phyloP scores from a whole-genome alignment of 2,329 filamentous ascomycete species.

The Polychaeton citri region DNA sequence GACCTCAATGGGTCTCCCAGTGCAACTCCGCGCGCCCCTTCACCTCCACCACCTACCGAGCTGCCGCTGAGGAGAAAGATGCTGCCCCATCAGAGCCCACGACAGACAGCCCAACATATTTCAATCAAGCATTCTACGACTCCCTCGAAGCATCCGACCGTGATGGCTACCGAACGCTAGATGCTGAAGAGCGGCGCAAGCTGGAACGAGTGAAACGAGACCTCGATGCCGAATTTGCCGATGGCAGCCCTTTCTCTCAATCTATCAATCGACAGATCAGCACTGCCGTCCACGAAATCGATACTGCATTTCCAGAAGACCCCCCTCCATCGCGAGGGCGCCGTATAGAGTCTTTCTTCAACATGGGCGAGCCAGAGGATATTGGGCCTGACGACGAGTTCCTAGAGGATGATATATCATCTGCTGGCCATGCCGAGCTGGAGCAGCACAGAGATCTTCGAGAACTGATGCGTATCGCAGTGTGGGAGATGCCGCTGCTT shows the following conservation, averaged over 20 bases:
- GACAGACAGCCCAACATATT: conserved; percentile 5
- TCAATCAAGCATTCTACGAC: conserved; percentile 6
- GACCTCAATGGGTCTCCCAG: conserved; percentile 2
- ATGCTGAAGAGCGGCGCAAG: conserved; percentile 5
- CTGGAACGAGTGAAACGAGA: conserved; percentile 3
- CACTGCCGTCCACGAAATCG: conserved; percentile 4
- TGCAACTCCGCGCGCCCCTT: conserved; percentile 6
- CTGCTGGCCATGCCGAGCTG: conserved; percentile 71
- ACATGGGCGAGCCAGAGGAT: conserved; percentile 11
- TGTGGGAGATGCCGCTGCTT: conserved; percentile 92
- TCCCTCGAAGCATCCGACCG: conserved; percentile 7
- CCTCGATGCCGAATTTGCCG: conserved; percentile 4
- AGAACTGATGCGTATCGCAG: conserved; percentile 73
- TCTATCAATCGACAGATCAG: conserved; percentile 4
- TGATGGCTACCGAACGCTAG: conserved; percentile 6
- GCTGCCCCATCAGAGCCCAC: background rate
- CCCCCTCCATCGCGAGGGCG: conserved; percentile 1
- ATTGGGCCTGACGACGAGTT: conserved; percentile 36
- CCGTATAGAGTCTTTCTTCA: conserved; percentile 8
- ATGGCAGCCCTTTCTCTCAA: conserved; percentile 4
- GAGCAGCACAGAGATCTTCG: conserved; percentile 79
- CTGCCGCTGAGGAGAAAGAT: background rate
- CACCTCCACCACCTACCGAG: conserved; percentile 2
- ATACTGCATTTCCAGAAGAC: conserved; percentile 3
- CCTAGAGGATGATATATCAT: conserved; percentile 72